Percentiles rank a stretch among this genome's conserved stretches.
phyloP scores from a whole-genome alignment of 768 basidiomycete species.

The Trichaptum fuscoviolaceum region DNA sequence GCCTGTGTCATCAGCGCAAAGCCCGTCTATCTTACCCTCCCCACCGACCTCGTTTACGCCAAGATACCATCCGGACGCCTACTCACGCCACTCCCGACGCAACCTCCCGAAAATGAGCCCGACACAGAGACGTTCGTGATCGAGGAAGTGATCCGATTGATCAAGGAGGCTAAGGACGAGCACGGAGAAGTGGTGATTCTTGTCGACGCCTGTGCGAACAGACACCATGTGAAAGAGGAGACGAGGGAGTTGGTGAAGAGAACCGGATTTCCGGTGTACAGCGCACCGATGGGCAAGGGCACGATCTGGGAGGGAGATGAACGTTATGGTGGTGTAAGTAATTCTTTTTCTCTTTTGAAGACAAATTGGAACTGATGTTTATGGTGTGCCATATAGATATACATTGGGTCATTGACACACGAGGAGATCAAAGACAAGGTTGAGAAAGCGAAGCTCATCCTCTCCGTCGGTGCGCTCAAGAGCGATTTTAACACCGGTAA shows the following conservation, averaged over 20 bases:
- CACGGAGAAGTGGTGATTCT: slow-evolving; percentile 62
- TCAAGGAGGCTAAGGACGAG: slow-evolving; percentile 52
- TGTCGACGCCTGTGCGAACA: slow-evolving; percentile 75
- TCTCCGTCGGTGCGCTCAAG: slow-evolving; percentile 66
- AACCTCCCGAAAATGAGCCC: slow-evolving; percentile 47
- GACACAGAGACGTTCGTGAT: slow-evolving; percentile 65
- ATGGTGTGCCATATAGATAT: slow-evolving; percentile 45
- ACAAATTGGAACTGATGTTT: neutral
- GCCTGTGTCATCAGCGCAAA: slow-evolving; percentile 57
- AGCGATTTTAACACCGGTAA: slow-evolving; percentile 88
- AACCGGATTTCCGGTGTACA: slow-evolving; percentile 70
- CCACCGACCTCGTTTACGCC: slow-evolving; percentile 71
- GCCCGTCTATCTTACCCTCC: slow-evolving; percentile 84
- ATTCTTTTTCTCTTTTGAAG: neutral
- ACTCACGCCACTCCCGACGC: slow-evolving; percentile 47
- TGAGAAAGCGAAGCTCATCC: slow-evolving; percentile 67
- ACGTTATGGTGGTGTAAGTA: slow-evolving; percentile 74
- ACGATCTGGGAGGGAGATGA: slow-evolving; percentile 63
- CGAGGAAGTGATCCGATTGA: slow-evolving; percentile 60
- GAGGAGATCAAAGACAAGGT: slow-evolving; percentile 65
- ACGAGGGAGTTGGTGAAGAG: slow-evolving; percentile 54
- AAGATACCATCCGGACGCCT: slow-evolving; percentile 65
- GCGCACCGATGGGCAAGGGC: slow-evolving; percentile 80
- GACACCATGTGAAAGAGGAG: slow-evolving; percentile 63
- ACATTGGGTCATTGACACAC: slow-evolving; percentile 65